Base-by-base conservation (phyloP, 1,284 basidiomycete genomes). In the Ceratobasidium papillatum region DNA sequence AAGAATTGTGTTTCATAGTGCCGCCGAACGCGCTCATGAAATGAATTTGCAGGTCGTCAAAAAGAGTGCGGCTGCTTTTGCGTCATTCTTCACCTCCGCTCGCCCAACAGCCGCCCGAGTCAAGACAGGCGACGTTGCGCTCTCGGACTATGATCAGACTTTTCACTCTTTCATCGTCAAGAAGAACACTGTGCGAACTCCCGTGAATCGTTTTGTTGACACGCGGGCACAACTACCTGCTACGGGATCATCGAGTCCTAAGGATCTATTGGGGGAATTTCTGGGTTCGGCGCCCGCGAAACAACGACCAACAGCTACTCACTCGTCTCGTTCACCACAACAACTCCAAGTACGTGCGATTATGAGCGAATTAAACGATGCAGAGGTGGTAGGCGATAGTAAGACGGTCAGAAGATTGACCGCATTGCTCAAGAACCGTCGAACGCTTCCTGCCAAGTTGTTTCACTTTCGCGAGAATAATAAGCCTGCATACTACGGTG, bases 401-500 rank as follows among this genome's bases (percentile, higher is more conserved):
- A 81, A 85, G 9, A 82, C 85, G 66, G 91, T 93, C 27, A 88
- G 90, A 34, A 80, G 81, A 5, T 82, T 92, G 7, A 84, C 90
- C 38, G 79, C 82, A 7, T 81, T 87, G 69, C 85, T 96, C 17
- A 83, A 84, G 68, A 85, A 92, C 76, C 88, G 91, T 12, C 81
- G 80, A 11, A 77, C 84, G n/a, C 82, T 93, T 41, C 90, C 90
- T 0, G 87, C 88, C 38, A 95, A 94, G 81, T 86, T 90, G 1
- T 83, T 96, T 58, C 89, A 92, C 75, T 95, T 94, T 81, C 81
- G 85, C 27, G 90, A 90, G 76, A 92, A 95, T 80, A 85, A 86
- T 0, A 88, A 94, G 41, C 94, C 94, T 22, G 93, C 93, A 1
- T 96, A 94, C 81, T 91, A 90, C 78, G 94, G 94, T 80, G 62